Evolutionary conservation across 208 protist genomes (phyloP).

Genomic region (Leishmania tarentolae): DNA sequence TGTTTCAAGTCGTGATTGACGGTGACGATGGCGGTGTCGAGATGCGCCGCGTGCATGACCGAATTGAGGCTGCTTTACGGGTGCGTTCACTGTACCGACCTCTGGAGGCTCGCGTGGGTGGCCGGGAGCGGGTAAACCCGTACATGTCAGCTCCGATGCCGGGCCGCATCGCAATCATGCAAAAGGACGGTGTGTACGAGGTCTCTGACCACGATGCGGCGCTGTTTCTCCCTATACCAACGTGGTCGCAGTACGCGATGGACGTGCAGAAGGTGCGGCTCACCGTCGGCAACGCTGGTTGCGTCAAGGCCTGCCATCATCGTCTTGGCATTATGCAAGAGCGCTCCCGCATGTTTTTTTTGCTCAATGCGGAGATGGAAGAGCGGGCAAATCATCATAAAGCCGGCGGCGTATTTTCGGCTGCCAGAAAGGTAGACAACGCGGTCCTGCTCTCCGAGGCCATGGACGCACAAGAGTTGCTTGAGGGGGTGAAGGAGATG

Average conservation of each 20-base stretch:
- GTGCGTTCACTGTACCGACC: conserved; percentile 66
- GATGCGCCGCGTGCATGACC: conserved; percentile 85
- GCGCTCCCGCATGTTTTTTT: conserved; percentile 91
- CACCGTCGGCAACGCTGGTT: conserved; percentile 73
- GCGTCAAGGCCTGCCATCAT: conserved; percentile 81
- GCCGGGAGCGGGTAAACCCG: conserved; percentile 18
- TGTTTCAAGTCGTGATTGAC: conserved; percentile 91
- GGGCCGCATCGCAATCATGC: conserved; percentile 48
- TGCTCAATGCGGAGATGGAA: conserved; percentile 90
- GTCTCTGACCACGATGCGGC: conserved; percentile 55
- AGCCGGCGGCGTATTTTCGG: conserved; percentile 85
- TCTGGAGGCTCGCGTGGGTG: conserved; percentile 3
- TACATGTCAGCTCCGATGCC: conserved; percentile 28
- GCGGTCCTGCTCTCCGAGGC: conserved; percentile 68
- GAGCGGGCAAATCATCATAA: conserved; percentile 77
- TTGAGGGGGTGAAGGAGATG: conserved; percentile 78
- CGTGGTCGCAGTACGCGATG: conserved; percentile 68
- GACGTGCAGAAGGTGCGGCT: conserved; percentile 77
- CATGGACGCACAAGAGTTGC: conserved; percentile 79
- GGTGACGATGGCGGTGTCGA: conserved; percentile 89
- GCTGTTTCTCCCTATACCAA: conserved; percentile 37
- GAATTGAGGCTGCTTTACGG: conserved; percentile 71
- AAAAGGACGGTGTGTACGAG: conserved; percentile 67
- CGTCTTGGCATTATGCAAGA: conserved; percentile 93
- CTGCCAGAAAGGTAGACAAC: conserved; percentile 84